Evolutionary conservation across 768 basidiomycete genomes (phyloP).

Genomic region (Mycena galericulata): DNA sequence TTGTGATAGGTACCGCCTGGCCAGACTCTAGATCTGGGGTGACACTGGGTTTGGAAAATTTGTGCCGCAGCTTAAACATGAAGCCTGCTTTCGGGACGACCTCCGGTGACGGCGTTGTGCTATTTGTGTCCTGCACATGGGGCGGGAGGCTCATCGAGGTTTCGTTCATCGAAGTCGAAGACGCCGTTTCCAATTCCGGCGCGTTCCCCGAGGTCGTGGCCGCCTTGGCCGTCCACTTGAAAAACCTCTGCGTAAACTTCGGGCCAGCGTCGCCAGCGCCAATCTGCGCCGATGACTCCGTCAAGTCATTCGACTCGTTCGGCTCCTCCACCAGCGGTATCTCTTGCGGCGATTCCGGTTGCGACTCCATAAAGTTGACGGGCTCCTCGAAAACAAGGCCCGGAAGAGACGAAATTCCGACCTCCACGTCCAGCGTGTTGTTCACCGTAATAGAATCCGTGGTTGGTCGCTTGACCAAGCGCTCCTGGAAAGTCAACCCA

Average conservation of each 20-base stretch:
- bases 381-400: background rate
- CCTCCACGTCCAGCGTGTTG: background rate
- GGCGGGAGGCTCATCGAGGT: background rate
- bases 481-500: constrained; percentile 6
- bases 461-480: constrained; percentile 3
- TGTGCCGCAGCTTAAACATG: constrained; percentile 11
- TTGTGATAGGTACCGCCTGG: background rate
- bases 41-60: background rate
- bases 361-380: background rate
- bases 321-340: background rate
- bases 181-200: background rate
- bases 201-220: background rate
- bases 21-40: background rate
- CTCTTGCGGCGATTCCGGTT: background rate
- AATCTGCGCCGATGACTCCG: background rate
- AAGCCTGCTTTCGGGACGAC: background rate
- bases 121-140: background rate
- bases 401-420: background rate
- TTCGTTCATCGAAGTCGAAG: background rate
- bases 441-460: background rate
- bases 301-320: background rate
- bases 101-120: background rate
- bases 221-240: constrained; percentile 1
- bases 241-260: background rate
- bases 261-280: background rate